Conservation (phyloP, 108 stramenopile species). For the Phaeodactylum tricornutum region DNA sequence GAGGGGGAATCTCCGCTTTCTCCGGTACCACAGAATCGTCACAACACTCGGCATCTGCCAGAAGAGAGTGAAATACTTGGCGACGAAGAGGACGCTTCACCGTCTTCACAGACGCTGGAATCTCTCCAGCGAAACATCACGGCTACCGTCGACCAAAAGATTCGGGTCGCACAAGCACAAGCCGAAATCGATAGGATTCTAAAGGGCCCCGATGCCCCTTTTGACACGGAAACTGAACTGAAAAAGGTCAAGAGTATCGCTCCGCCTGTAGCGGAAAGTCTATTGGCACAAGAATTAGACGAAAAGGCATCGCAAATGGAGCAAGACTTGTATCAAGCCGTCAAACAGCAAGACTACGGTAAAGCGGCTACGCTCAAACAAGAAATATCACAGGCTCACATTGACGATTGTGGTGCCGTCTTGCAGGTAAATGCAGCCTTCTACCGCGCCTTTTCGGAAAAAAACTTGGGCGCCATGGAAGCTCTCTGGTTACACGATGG, state of each 20-base stretch:
- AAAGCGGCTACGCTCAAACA: constrained; percentile 27
- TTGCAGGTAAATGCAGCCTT: constrained; percentile 65
- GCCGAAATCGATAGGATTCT: constrained; percentile 44
- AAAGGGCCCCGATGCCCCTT: constrained; percentile 36
- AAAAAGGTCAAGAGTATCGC: constrained; percentile 36
- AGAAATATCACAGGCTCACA: constrained; percentile 58
- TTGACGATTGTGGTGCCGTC: constrained; percentile 75
- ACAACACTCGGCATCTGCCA: too few relatives aligned
- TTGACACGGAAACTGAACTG: constrained; percentile 43
- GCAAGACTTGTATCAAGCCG: constrained; percentile 27
- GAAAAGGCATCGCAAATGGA: constrained; percentile 28
- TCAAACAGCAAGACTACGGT: constrained; percentile 31
- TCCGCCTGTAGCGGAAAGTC: constrained; percentile 11
- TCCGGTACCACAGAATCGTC: too few relatives aligned
- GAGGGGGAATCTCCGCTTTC: too few relatives aligned
- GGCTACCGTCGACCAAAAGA: constrained; percentile 1
- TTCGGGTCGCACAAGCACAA: constrained; percentile 28
- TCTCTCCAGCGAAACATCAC: neutral
- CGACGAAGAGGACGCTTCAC: too few relatives aligned
- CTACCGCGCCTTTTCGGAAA: constrained; percentile 66
- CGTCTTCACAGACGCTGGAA: too few relatives aligned
- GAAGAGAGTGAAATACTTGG: too few relatives aligned
- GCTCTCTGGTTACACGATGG: constrained; percentile 59
- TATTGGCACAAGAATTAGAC: constrained; percentile 18
- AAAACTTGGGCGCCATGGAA: constrained; percentile 55